A percentile compares a stretch with the other conserved stretches of the same genome.
phyloP scores from a whole-genome alignment of 2,329 filamentous ascomycete species.

The Fusarium guadeloupense region DNA sequence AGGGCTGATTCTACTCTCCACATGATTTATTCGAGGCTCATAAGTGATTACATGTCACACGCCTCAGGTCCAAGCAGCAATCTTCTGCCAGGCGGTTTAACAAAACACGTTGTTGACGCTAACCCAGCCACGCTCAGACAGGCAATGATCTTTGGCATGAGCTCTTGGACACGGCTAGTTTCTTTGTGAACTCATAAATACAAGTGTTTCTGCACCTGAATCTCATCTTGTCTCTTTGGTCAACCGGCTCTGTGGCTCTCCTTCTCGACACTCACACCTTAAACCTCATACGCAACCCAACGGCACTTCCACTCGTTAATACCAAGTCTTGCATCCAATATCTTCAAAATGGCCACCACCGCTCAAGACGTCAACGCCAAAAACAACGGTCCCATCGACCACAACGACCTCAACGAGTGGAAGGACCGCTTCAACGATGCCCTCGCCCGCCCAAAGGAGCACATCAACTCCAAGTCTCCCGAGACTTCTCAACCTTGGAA shows the following conservation, averaged over 20 bases:
- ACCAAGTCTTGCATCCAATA: neutral
- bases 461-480: conserved; percentile 55
- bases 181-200: neutral
- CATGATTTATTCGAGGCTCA: neutral
- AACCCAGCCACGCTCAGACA: neutral
- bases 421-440: conserved; percentile 55
- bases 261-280: neutral
- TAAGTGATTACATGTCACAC: neutral
- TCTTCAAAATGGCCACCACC: conserved; percentile 32
- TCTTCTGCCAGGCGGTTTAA: conserved; percentile 2
- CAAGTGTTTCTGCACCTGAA: neutral
- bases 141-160: neutral
- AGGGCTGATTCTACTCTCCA: conserved; percentile 36
- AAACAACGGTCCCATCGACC: conserved; percentile 51
- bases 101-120: conserved; percentile 15
- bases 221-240: neutral
- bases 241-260: conserved; percentile 11
- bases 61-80: conserved; percentile 12
- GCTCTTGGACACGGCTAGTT: neutral
- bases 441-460: conserved; percentile 53
- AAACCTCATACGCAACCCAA: conserved; percentile 1
- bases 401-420: conserved; percentile 57
- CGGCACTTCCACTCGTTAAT: conserved; percentile 8
- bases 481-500: conserved; percentile 51
- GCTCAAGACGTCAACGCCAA: conserved; percentile 16